Evolutionary conservation across 2,329 filamentous ascomycete genomes (phyloP).

Genomic region (Diaporthe humulicola): DNA sequence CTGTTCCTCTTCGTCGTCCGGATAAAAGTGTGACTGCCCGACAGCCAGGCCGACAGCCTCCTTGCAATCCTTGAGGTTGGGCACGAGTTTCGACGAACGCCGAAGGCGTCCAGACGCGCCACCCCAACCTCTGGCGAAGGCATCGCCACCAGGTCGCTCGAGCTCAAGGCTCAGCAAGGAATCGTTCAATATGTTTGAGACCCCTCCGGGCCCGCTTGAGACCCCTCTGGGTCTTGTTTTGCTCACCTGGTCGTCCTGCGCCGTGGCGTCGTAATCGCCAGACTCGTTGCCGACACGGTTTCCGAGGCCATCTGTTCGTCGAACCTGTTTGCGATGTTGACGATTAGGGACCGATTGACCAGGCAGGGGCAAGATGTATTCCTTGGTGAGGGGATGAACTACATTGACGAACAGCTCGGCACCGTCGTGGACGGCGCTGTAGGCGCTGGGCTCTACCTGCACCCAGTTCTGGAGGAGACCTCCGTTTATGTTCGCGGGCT

Average conservation of each 20-base stretch:
- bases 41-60: slow-evolving; percentile 24
- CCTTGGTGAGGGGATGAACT: slow-evolving; percentile 35
- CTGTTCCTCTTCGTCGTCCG: slow-evolving; percentile 14
- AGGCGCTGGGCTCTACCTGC: slow-evolving; percentile 23
- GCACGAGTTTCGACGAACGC: slow-evolving; percentile 31
- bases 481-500: not conserved
- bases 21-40: slow-evolving; percentile 23
- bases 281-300: not conserved
- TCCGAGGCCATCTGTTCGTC: not conserved
- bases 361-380: slow-evolving; percentile 35
- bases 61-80: slow-evolving; percentile 35
- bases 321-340: not conserved
- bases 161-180: not conserved
- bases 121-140: slow-evolving; percentile 34
- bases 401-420: slow-evolving; percentile 31
- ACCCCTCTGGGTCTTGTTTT: not conserved
- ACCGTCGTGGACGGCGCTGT: not conserved
- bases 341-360: slow-evolving; percentile 14
- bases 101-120: slow-evolving; percentile 32
- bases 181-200: not conserved
- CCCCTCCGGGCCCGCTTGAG: not conserved
- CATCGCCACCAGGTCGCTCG: not conserved
- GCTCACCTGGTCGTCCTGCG: slow-evolving; percentile 16
- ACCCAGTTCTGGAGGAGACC: not conserved
- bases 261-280: not conserved